A percentile compares a stretch with the other conserved stretches of the same genome.
Conservation (phyloP, 441 rosid genomes). For the Gossypium laxum region DNA sequence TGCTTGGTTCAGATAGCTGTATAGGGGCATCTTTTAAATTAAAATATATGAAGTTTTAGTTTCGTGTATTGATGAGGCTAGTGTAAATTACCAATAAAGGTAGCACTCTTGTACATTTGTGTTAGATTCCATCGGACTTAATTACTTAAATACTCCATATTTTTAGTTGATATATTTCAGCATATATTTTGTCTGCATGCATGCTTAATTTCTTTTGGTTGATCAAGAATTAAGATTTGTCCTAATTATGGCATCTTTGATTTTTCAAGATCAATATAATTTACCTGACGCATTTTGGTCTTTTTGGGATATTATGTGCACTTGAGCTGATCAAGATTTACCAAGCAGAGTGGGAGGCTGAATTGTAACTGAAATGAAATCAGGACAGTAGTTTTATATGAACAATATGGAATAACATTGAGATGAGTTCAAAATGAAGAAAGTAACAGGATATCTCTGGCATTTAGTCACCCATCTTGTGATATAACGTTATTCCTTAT, state of each 20-base stretch:
- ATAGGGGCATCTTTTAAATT: neutral
- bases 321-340: neutral
- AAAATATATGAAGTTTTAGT: neutral
- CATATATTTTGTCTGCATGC: conserved; percentile 1
- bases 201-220: neutral
- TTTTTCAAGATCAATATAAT: neutral
- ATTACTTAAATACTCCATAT: neutral
- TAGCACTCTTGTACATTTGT: neutral
- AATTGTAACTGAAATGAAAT: neutral
- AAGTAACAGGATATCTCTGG: neutral
- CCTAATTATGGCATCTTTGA: neutral
- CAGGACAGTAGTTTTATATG: neutral
- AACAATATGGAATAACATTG: neutral
- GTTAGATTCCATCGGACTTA: neutral
- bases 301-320: neutral
- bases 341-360: neutral
- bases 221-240: neutral
- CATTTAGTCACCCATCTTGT: conserved; percentile 16
- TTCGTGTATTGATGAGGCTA: neutral
- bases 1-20: neutral
- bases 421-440: neutral
- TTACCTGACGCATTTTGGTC: neutral
- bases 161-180: conserved; percentile 10
- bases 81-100: neutral
- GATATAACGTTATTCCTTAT: conserved; percentile 13